Evolutionary conservation across 83 land plant species (phyloP).

Genomic region (Picea abies): DNA sequence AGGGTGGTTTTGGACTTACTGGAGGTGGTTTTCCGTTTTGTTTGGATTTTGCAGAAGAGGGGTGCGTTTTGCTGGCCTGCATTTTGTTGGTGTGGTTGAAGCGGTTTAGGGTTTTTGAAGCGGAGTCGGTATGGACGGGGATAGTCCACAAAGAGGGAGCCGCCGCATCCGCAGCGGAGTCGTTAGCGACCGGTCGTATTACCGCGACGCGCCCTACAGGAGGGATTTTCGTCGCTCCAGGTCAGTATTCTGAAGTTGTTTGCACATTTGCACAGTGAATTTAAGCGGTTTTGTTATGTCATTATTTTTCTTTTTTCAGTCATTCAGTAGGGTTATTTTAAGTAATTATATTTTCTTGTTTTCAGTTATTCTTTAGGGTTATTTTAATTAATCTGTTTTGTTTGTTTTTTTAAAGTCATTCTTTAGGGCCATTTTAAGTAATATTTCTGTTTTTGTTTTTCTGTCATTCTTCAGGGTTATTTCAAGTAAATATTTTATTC

Average conservation of each 20-base stretch:
- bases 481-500: too few species aligned
- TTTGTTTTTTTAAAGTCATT: too few species aligned
- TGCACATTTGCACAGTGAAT: too few species aligned
- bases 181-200: conserved; percentile 38
- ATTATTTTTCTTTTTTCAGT: background rate
- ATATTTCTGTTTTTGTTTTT: background rate
- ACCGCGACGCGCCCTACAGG: conserved; percentile 66
- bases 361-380: too few species aligned
- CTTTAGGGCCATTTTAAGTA: too few species aligned
- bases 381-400: background rate
- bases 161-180: conserved; percentile 30
- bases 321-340: too few species aligned
- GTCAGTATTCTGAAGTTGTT: conserved; percentile 10
- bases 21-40: conserved; percentile 13
- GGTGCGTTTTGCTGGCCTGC: background rate
- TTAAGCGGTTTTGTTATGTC: too few species aligned
- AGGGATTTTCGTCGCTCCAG: conserved; percentile 62
- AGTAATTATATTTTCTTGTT: background rate
- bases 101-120: conserved; percentile 12
- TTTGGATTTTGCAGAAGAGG: background rate
- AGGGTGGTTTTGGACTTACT: conserved; percentile 14
- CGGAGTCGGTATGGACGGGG: conserved; percentile 32
- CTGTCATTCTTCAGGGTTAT: too few species aligned
- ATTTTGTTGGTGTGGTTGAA: conserved; percentile 13
- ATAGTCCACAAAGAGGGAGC: conserved; percentile 44